Percentiles rank a stretch among this genome's conserved stretches.
phyloP scores from a whole-genome alignment of 352 stramenopile genomes.

The Pseudoperonospora humuli region DNA sequence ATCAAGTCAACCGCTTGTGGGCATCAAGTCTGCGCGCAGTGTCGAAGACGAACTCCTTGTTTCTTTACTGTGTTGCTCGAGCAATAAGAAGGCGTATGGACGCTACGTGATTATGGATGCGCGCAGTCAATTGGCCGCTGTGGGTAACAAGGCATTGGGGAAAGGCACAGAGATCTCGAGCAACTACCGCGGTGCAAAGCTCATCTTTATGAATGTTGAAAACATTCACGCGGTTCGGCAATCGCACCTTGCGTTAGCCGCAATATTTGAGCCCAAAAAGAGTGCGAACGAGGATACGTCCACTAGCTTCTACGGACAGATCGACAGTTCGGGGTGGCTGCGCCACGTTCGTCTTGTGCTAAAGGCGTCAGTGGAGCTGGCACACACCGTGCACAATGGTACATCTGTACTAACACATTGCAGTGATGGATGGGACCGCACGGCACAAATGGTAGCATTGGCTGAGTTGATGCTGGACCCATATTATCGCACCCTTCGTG shows the following conservation, averaged over 20 bases:
- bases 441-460: slow-evolving; percentile 92
- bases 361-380: slow-evolving; percentile 88
- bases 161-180: slow-evolving; percentile 94
- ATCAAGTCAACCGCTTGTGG: slow-evolving; percentile 73
- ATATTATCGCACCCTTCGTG: slow-evolving; percentile 95
- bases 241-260: slow-evolving; percentile 83
- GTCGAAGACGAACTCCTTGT: slow-evolving; percentile 76
- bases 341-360: slow-evolving; percentile 91
- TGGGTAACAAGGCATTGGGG: slow-evolving; percentile 87
- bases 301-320: slow-evolving; percentile 77
- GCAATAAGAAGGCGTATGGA: slow-evolving; percentile 35
- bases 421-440: slow-evolving; percentile 99
- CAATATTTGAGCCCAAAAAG: slow-evolving; percentile 71
- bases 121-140: slow-evolving; percentile 68
- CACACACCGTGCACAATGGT: slow-evolving; percentile 90
- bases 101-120: slow-evolving; percentile 83
- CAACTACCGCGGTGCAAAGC: slow-evolving; percentile 90
- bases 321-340: slow-evolving; percentile 95
- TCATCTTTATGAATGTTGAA: slow-evolving; percentile 97
- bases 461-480: slow-evolving; percentile 96
- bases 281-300: slow-evolving; percentile 70
- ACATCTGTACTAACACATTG: slow-evolving; percentile 97
- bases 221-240: slow-evolving; percentile 98
- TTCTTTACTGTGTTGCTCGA: slow-evolving; percentile 51
- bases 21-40: slow-evolving; percentile 68